A percentile compares a stretch with the other conserved stretches of the same genome.
Evolutionary conservation across 306 rosid species (phyloP).

Genomic region (Citrullus amarus): DNA sequence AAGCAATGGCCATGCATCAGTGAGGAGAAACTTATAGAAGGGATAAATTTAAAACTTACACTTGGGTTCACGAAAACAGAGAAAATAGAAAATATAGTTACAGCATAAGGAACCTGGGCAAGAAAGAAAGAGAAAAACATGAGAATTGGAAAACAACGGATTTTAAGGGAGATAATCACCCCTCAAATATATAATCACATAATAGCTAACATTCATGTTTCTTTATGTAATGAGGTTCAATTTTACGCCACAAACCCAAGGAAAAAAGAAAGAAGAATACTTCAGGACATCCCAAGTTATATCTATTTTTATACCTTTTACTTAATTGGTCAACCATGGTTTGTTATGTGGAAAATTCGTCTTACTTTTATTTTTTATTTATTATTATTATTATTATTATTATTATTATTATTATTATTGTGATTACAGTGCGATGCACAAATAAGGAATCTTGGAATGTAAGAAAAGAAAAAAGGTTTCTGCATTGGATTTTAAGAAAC

Average conservation of each 20-base stretch:
- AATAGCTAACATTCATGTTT: not conserved
- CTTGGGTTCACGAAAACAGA: slow-evolving; percentile 44
- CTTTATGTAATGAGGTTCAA: not conserved
- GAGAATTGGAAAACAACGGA: not conserved
- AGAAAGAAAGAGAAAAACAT: slow-evolving; percentile 6
- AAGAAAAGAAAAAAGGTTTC: no score
- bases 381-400: no score
- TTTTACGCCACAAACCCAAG: not conserved
- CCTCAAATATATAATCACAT: not conserved
- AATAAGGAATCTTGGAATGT: no score
- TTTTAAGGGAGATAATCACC: not conserved
- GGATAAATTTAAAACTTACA: slow-evolving; percentile 30
- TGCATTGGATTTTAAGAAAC: not conserved
- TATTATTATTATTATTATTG: no score
- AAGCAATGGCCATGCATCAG: slow-evolving; percentile 1
- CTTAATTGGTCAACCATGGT: no score
- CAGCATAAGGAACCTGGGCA: slow-evolving; percentile 78
- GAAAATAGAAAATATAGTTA: slow-evolving; percentile 30
- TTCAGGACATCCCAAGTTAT: no score
- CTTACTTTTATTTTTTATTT: no score
- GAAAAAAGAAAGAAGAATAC: no score
- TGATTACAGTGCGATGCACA: no score
- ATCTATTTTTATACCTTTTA: no score
- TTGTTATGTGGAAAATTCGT: no score
- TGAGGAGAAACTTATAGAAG: not conserved